Base-by-base conservation (phyloP, 1,139 yeast species). In the Diutina scorzettiae region DNA sequence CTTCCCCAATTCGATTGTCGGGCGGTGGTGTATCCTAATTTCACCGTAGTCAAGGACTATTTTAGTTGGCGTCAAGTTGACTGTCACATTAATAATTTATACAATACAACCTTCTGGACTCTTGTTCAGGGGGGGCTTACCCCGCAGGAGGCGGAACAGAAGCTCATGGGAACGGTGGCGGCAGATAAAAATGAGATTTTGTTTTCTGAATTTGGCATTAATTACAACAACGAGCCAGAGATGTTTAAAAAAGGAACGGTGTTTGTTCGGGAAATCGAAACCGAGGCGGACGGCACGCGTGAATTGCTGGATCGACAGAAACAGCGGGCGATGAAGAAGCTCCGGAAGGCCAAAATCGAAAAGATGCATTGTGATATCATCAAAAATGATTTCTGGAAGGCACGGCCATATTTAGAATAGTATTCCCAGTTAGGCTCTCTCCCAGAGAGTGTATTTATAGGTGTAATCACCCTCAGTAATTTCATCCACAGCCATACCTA, bases 51-150 rank as follows among this genome's bases (percentile, higher is more conserved):
- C 2, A 66, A 84, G 43, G 97, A 91, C 57, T 93, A 93, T 55
- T 73, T 93, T 48, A 65, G 83, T 44, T 93, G 99, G 99, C 69
- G 99, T 51, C 97, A 86, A 56, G 98, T 82, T 1, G 99, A 91
- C 56, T 91, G 98, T 45, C 98, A 91, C 60, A 91, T 91, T 44
- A 91, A 91, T 57, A 91, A 91, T 56, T 62, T 93, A 47, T 93
- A 89, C 65, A 91, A 91, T 55, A 93, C 99, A 0, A 67, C 87
- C 0, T 93, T 91, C 56, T 91, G 99, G 99, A 69, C 78, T 6
- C 66, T 93, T 52, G 93, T 91, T 0, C 66, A 71, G 47, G 91
- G 94, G n/a, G 78, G 77, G 0, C 46, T 81, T 58, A 71, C 81
- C 0, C 78, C 94, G 0, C 73, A 76, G 46, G 89, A 84, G 34